Conservation (phyloP, 1,139 yeast genomes). For the Blastobotrys buckinghamii region DNA sequence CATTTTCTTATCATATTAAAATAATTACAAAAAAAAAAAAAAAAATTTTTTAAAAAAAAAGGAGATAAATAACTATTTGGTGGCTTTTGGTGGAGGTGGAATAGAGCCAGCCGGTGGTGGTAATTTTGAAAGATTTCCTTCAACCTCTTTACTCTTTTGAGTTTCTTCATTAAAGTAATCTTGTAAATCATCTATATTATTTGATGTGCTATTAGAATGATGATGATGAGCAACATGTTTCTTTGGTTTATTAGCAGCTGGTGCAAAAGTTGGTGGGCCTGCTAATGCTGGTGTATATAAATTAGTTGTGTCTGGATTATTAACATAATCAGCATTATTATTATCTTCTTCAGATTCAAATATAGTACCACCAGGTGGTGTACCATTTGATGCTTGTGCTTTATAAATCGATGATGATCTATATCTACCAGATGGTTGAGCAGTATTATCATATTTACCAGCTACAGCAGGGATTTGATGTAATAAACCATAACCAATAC, state of each 20-base stretch:
- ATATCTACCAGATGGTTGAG: conserved; percentile 6
- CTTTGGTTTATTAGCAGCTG: not conserved
- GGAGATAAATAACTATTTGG: too few relatives aligned
- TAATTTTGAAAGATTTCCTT: conserved; percentile 19
- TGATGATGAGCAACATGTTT: not conserved
- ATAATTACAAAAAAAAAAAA: too few relatives aligned
- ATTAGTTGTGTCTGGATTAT: conserved; percentile 15
- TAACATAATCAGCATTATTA: too few relatives aligned
- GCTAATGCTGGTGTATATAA: conserved; percentile 13
- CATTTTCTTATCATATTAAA: too few relatives aligned
- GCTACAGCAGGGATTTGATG: conserved; percentile 79
- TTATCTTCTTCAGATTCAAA: conserved; percentile 23
- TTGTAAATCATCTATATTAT: conserved; percentile 21
- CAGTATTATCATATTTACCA: conserved; percentile 29
- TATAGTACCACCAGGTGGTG: conserved; percentile 33
- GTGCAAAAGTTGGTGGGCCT: conserved; percentile 8
- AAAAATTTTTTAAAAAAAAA: too few relatives aligned
- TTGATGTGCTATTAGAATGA: too few relatives aligned
- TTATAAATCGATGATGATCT: conserved; percentile 9
- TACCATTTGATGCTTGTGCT: not conserved
- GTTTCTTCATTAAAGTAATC: conserved; percentile 36
- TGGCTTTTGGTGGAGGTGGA: conserved; percentile 10
- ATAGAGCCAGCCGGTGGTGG: conserved; percentile 9
- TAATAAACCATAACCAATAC: conserved; percentile 85
- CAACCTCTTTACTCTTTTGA: conserved; percentile 29